These are phyloP conservation scores for Cryomyces antarcticus DNA, from an alignment of 495 filamentous ascomycete species.

Conservation along the genomic window DNA sequence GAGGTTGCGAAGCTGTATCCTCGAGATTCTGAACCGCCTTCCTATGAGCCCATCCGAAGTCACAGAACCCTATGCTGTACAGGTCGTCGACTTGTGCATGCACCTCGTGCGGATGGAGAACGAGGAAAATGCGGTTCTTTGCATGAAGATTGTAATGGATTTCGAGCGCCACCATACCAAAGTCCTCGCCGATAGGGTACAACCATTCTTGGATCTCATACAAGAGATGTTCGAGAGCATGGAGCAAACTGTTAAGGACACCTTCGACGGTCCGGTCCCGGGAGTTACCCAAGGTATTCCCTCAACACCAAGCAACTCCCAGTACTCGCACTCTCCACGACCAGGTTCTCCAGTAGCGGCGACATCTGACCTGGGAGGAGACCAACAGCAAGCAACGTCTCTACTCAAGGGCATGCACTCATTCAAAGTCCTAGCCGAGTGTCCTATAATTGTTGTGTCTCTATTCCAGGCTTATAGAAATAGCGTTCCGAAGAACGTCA, in stretches of 20 bases:
- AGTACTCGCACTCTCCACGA: constrained; percentile 66
- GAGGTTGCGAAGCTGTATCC: constrained; percentile 70
- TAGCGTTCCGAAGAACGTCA: constrained; percentile 67
- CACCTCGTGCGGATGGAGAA: constrained; percentile 74
- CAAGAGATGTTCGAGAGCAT: constrained; percentile 88
- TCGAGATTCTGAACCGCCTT: constrained; percentile 86
- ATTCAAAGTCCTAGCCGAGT: constrained; percentile 95
- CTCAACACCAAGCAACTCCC: constrained; percentile 56
- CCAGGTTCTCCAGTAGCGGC: constrained; percentile 77
- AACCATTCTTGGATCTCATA: constrained; percentile 77
- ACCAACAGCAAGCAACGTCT: constrained; percentile 62
- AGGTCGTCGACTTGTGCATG: constrained; percentile 79
- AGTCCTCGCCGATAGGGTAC: constrained; percentile 56
- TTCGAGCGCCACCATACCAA: constrained; percentile 82
- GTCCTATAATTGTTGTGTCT: constrained; percentile 95
- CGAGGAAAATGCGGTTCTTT: constrained; percentile 93
- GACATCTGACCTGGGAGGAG: constrained; percentile 43
- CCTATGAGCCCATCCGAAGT: constrained; percentile 62
- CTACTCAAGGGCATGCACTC: constrained; percentile 88
- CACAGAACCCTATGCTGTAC: constrained; percentile 67
- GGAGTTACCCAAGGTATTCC: constrained; percentile 32
- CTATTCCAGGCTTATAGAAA: constrained; percentile 81
- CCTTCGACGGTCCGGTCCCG: constrained; percentile 57
- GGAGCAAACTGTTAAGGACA: constrained; percentile 82
- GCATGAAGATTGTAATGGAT: constrained; percentile 95